Base-by-base conservation (phyloP, 768 basidiomycete genomes). In the Termitomyces heimii region DNA sequence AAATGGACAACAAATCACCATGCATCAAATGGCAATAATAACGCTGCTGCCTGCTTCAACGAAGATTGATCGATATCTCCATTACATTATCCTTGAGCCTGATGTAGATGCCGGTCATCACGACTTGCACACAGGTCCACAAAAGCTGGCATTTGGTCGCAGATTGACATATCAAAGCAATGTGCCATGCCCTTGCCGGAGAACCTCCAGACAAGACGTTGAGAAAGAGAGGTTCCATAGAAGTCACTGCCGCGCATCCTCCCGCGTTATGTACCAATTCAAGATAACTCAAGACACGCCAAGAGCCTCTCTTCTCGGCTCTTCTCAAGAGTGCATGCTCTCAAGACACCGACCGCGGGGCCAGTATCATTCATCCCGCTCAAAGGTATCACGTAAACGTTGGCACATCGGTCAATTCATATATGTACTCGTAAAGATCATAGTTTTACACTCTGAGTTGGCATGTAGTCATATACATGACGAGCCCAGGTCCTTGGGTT, bases 1-100 rank as follows among this genome's bases (percentile, higher is more conserved):
- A 40, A 40, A 40, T 40, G 32, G 39, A 6, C 28, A 29, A n/a
- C 52, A 53, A 53, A 44, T 20, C n/a, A 32, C 39, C 37, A 44
- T 26, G 31, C 22, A 54, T 45, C 57, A 52, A 61, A 61, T 58
- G 45, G 60, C 60, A 51, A 52, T 58, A 61, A 48, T 56, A 22
- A 29, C 57, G 57, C 60, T 37, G 26, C 40, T 49, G 39, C 31
- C 28, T 24, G 29, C 44, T 39, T 45, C 22, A 51, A n/a, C 28
- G 42, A 54, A 53, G 20, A 44, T 44, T 32, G 29, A 54, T 54
- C 53, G 29, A 28, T 39, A 40, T 39, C 10, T 13, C 29, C 39
- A 53, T 28, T 24, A 4, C 13, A 12, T 31, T 16, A 28, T 18
- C 44, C 45, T 28, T 46, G 45, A 34, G 16, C 32, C 14, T 24